phyloP scores from a whole-genome alignment of 192 early-diverging fungal genomes.

The Coemansia guatemalensis region DNA sequence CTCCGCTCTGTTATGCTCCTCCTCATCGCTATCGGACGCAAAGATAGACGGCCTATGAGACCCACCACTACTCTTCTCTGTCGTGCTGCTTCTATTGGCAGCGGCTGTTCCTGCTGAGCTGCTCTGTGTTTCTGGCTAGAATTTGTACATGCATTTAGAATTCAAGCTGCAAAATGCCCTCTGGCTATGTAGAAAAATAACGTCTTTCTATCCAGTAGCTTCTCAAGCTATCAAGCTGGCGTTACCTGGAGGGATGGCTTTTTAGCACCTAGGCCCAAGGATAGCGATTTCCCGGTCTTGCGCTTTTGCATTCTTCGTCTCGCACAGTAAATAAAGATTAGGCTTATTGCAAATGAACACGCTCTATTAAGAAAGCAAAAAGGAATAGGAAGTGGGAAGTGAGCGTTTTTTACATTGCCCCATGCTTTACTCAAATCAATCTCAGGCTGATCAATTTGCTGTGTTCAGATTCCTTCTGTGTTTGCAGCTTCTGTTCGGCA shows the following conservation, averaged over 20 bases:
- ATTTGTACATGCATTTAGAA: too few relatives aligned
- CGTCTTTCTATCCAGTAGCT: neutral
- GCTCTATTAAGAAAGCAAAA: neutral
- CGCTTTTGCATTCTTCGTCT: constrained; percentile 34
- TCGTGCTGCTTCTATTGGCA: constrained; percentile 3
- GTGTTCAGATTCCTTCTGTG: neutral
- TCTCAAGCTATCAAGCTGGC: constrained; percentile 22
- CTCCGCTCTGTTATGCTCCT: neutral
- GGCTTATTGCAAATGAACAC: neutral
- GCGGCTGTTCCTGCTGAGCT: too few relatives aligned
- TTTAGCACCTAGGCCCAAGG: constrained; percentile 20
- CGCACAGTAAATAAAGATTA: neutral
- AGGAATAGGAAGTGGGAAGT: too few relatives aligned
- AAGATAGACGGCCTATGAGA: too few relatives aligned
- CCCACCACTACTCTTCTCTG: too few relatives aligned
- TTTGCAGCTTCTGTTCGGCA: neutral
- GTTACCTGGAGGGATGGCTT: neutral
- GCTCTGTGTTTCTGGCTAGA: too few relatives aligned
- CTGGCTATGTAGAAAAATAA: too few relatives aligned
- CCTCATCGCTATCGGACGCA: constrained; percentile 2
- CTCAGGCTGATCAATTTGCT: too few relatives aligned
- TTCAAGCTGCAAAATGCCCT: too few relatives aligned
- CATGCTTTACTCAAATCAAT: too few relatives aligned
- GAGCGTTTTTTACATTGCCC: too few relatives aligned
- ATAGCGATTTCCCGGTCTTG: constrained; percentile 20